Evolutionary conservation across 371 early-diverging fungal genomes (phyloP), one percentile per base, ranked within the genome.

Genomic region (Rhizopus arrhizus): DNA sequence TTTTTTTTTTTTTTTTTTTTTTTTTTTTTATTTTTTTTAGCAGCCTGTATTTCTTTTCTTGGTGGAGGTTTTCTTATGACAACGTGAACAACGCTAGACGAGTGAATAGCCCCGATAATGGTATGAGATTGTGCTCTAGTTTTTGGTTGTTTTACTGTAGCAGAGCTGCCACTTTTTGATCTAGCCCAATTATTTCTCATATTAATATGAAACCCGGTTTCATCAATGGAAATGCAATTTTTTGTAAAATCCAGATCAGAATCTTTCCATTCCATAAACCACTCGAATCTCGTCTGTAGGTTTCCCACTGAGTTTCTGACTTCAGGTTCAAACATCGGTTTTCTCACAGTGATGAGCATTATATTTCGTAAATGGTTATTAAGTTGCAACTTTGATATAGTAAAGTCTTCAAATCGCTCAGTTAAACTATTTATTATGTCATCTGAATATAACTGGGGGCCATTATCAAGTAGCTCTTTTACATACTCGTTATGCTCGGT

Each of bases 391-490:
- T 56, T 61, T 33, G 56, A 56, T 31, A 55, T 50, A 41, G 33
- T 40, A 42, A 48, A 61, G 29, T 50, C 50, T 55, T 61, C 43
- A 61, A 49, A 61, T 55, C 33, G 51, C 33, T 51, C 42, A 49
- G 62, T 61, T 50, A 61, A 61, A 41, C 51, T 49, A 41, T 61
- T 55, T 49, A 55, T 61, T 35, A 53, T 60, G 31, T 60, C 29
- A 22, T 45, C 61, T 36, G 54, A 34, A 60, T 46, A 60, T 35
- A 60, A 53, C 36, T 60, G 61, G 12, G 61, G 53, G 36, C 38
- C 36, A 38, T 60, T 60, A 53, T 60, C 54, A 36, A 60, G 36
- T 40, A 60, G 35, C 35, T 47, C 53, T 40, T 60, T 41, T 34
- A 59, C 11, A 51, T 59, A 51, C 58, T 58, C 58, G 49, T 47